These are phyloP conservation scores for Fraxinus dipetala DNA, from an alignment of 305 asterid species.

Conservation along the genomic window DNA sequence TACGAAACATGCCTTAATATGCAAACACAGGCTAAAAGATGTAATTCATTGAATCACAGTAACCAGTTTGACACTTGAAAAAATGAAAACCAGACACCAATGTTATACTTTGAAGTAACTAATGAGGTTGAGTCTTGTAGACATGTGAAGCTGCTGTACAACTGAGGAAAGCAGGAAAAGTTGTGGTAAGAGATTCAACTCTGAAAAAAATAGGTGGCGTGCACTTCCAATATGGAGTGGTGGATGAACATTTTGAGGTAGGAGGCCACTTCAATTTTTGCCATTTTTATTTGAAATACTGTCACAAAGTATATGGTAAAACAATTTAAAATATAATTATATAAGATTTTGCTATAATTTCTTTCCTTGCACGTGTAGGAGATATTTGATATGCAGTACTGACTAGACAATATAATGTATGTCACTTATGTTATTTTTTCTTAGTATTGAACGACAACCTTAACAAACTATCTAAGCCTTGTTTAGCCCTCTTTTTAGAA, in stretches of 20 bases:
- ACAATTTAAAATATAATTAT: neutral
- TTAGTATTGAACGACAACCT: too few relatives aligned
- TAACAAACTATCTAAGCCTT: too few relatives aligned
- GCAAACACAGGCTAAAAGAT: neutral
- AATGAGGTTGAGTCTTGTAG: slow-evolving; percentile 27
- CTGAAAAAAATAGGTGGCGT: slow-evolving; percentile 54
- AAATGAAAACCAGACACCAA: neutral
- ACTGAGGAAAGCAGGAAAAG: slow-evolving; percentile 72
- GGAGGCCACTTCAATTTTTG: neutral
- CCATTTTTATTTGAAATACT: neutral
- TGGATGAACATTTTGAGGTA: slow-evolving; percentile 76
- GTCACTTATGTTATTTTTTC: neutral
- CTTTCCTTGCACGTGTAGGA: neutral
- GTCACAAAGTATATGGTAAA: neutral
- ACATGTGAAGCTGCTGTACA: slow-evolving; percentile 82
- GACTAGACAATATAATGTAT: neutral
- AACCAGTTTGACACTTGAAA: neutral
- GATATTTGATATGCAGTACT: neutral
- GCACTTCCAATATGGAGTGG: slow-evolving; percentile 69
- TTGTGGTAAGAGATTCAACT: slow-evolving; percentile 62
- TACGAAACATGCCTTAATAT: neutral
- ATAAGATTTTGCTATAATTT: too few relatives aligned
- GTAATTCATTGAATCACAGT: neutral
- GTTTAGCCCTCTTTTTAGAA: too few relatives aligned
- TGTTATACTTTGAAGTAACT: neutral